A percentile compares a stretch with the other conserved stretches of the same genome.
These are phyloP conservation scores for Podaxis pistillaris DNA, from an alignment of 768 basidiomycete species.

Conservation along the genomic window DNA sequence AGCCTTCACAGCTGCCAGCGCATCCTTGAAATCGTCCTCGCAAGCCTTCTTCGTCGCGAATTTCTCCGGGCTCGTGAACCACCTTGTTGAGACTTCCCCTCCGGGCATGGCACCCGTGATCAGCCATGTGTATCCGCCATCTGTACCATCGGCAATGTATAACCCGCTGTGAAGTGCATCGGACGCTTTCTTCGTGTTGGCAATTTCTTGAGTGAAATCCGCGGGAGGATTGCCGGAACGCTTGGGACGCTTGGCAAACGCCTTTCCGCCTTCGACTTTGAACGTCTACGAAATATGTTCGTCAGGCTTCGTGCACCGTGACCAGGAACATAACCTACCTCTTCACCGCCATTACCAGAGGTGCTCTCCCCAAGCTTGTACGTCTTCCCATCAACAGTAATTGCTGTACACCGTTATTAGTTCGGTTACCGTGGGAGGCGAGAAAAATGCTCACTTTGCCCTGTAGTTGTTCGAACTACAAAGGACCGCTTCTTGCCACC, in stretches of 20 bases:
- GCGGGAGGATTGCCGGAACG: background rate
- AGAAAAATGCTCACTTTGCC: background rate
- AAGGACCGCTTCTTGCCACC: background rate
- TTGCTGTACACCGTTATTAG: background rate
- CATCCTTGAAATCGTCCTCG: constrained; percentile 2
- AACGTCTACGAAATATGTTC: background rate
- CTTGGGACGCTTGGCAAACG: background rate
- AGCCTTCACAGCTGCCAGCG: background rate
- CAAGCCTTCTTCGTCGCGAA: constrained; percentile 7
- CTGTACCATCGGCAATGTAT: background rate
- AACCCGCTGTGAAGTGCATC: background rate
- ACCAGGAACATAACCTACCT: background rate
- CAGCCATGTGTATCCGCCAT: background rate
- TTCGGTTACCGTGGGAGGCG: too few relatives aligned
- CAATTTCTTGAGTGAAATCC: background rate
- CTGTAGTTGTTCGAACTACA: background rate
- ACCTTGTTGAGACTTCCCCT: background rate
- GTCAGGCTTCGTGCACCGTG: background rate
- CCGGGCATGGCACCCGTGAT: constrained; percentile 6
- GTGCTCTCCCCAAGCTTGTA: background rate
- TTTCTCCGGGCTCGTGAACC: background rate
- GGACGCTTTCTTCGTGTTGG: background rate
- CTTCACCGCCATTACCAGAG: background rate
- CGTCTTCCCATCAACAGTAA: background rate
- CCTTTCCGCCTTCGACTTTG: background rate